A percentile compares a stretch with the other conserved stretches of the same genome.
phyloP scores from a whole-genome alignment of 805 yeast species.

The Teunomyces panamensis region DNA sequence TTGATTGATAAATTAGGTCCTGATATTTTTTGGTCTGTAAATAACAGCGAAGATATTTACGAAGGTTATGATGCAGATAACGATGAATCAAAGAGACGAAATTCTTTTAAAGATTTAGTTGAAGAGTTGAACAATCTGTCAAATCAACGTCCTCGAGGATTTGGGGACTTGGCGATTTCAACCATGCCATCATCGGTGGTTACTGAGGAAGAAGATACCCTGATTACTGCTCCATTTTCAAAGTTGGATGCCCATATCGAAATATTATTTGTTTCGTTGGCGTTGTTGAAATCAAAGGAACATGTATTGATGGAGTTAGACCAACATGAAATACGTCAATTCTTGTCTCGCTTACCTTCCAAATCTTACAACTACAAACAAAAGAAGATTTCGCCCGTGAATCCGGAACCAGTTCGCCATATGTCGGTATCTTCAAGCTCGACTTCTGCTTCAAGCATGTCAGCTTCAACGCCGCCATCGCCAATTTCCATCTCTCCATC shows the following conservation, averaged over 20 bases:
- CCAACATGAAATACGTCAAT: constrained; percentile 83
- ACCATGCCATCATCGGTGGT: background rate
- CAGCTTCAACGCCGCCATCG: constrained; percentile 14
- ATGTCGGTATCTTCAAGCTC: background rate
- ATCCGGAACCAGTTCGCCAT: background rate
- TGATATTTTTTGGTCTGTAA: constrained; percentile 61
- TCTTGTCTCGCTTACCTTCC: constrained; percentile 57
- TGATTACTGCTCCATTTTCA: constrained; percentile 47
- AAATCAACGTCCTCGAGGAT: constrained; percentile 1
- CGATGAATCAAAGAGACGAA: constrained; percentile 11
- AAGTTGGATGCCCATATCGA: constrained; percentile 72
- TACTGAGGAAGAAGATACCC: constrained; percentile 3
- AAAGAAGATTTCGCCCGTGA: constrained; percentile 16
- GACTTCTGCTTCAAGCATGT: constrained; percentile 9
- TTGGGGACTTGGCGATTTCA: background rate
- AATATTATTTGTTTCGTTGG: constrained; percentile 69
- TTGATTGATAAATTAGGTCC: constrained; percentile 46
- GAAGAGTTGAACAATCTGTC: constrained; percentile 22
- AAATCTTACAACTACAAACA: constrained; percentile 40
- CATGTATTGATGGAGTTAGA: constrained; percentile 80
- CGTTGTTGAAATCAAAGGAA: constrained; percentile 78
- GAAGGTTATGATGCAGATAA: background rate
- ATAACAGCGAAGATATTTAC: constrained; percentile 7
- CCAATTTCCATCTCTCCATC: constrained; percentile 6
- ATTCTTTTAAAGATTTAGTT: constrained; percentile 32